Evolutionary conservation across 169 alveolate species (phyloP), one percentile per base, ranked within the genome.

Genomic region (Cytauxzoon felis): DNA sequence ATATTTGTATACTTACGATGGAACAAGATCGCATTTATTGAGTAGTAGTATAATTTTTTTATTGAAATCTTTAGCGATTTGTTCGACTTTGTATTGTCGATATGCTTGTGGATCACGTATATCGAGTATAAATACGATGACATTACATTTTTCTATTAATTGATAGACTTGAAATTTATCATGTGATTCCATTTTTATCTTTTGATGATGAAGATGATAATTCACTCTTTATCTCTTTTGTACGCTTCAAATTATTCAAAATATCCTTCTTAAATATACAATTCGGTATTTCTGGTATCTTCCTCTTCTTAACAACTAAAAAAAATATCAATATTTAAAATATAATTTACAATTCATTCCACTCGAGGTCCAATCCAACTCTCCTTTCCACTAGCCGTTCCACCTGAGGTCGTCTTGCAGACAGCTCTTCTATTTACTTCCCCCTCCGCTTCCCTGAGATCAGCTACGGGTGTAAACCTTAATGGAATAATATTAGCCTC

Each of bases 251-350:
- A 49, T 76, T 76, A 11, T 48, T 69, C 23, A 76, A 26, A 34
- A 76, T 66, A 45, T 76, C 86, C 30, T 41, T 27, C 52, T 76
- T 76, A 23, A 76, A 66, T 26, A 76, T 76, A 36, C 86, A 76
- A 45, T 76, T 76, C 7, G 86, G 86, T n/a, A 76, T 76, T 47
- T 64, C 76, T n/a, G 80, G 76, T 26, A 47, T 57, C 59, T 76
- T 76, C 4, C 62, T 3, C 43, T 50, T 52, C 19, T 30, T 21
- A 0, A 45, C 21, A 18, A 58, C 86, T 76, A 30, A 26, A 43
- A 34, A 0, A 3, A 21, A 27, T 34, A 2, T 0, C 6, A 3
- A 47, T 6, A 6, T 3, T 34, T n/a, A n/a, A n/a, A n/a, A n/a
- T n/a, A n/a, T n/a, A n/a, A n/a, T n/a, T n/a, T n/a, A n/a, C n/a